Percentiles rank a stretch among this genome's conserved stretches.
Conservation (phyloP, 371 early-diverging fungal genomes). For the Mortierella sp. region DNA sequence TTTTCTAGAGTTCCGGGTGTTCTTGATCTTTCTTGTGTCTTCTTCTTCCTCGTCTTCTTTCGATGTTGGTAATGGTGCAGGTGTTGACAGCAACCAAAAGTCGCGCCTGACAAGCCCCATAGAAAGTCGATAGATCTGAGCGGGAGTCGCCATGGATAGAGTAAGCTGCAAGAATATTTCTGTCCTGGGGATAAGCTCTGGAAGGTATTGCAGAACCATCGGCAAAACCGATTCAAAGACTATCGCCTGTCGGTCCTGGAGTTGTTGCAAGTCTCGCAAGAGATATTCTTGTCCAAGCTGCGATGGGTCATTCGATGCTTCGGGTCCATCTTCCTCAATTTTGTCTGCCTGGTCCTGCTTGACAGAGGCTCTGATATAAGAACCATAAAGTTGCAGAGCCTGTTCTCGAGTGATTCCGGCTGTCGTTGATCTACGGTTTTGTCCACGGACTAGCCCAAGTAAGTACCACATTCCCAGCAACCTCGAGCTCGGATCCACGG, state of each 20-base stretch:
- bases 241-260: slow-evolving; percentile 41
- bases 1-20: slow-evolving; percentile 7
- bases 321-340: slow-evolving; percentile 1
- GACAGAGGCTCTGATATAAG: slow-evolving; percentile 30
- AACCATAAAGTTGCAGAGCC: slow-evolving; percentile 27
- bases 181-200: slow-evolving; percentile 38
- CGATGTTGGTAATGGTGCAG: not conserved
- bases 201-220: slow-evolving; percentile 28
- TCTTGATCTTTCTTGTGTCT: slow-evolving; percentile 16
- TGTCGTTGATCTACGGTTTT: not conserved
- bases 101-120: slow-evolving; percentile 25
- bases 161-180: slow-evolving; percentile 32
- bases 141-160: slow-evolving; percentile 33
- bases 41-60: slow-evolving; percentile 21
- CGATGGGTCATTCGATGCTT: slow-evolving; percentile 5
- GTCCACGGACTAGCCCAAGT: slow-evolving; percentile 36
- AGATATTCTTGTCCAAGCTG: slow-evolving; percentile 27
- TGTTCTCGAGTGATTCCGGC: slow-evolving; percentile 22
- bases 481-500: slow-evolving; percentile 17
- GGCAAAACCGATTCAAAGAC: slow-evolving; percentile 39
- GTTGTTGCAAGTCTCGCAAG: slow-evolving; percentile 29
- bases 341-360: slow-evolving; percentile 20
- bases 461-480: slow-evolving; percentile 50
- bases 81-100: slow-evolving; percentile 30
- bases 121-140: slow-evolving; percentile 45